Conservation (phyloP, 1,284 basidiomycete species). For the Mycena sp. region DNA sequence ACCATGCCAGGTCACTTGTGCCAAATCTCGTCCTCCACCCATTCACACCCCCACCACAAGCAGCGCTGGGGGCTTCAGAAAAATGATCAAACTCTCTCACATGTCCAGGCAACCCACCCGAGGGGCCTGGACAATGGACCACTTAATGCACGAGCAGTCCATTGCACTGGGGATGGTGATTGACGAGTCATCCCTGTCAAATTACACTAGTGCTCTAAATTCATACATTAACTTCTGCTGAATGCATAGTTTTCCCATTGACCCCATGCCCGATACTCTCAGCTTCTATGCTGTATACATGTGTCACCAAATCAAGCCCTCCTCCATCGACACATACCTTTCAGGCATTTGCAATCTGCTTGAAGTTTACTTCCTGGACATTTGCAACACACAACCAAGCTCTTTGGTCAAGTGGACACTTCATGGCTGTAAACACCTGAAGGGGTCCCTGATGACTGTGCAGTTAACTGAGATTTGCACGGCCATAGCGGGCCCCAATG, state of each 20-base stretch:
- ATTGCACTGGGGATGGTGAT: slow-evolving; percentile 45
- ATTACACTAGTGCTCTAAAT: slow-evolving; percentile 46
- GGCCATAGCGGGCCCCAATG: not conserved
- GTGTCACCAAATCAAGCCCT: no score
- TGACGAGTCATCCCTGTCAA: slow-evolving; percentile 35
- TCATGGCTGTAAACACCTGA: no score
- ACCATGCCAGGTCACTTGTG: no score
- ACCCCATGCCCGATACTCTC: slow-evolving; percentile 37
- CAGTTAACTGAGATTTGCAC: not conserved
- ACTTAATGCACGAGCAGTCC: slow-evolving; percentile 41
- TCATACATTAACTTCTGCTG: slow-evolving; percentile 48
- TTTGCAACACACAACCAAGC: not conserved
- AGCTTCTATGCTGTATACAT: slow-evolving; percentile 32
- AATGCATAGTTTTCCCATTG: slow-evolving; percentile 34
- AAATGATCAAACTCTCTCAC: slow-evolving; percentile 32
- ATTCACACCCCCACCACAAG: slow-evolving; percentile 43
- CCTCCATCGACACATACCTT: slow-evolving; percentile 35
- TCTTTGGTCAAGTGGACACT: no score
- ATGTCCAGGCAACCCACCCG: slow-evolving; percentile 38
- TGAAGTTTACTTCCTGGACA: not conserved
- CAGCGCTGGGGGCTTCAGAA: slow-evolving; percentile 35
- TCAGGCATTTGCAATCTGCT: slow-evolving; percentile 13
- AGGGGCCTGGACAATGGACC: slow-evolving; percentile 43
- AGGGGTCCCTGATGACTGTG: no score
- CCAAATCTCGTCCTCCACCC: not conserved